Percentiles rank a stretch among this genome's conserved stretches.
Conservation (phyloP, 306 rosid genomes). For the Casuarina cunninghamiana region DNA sequence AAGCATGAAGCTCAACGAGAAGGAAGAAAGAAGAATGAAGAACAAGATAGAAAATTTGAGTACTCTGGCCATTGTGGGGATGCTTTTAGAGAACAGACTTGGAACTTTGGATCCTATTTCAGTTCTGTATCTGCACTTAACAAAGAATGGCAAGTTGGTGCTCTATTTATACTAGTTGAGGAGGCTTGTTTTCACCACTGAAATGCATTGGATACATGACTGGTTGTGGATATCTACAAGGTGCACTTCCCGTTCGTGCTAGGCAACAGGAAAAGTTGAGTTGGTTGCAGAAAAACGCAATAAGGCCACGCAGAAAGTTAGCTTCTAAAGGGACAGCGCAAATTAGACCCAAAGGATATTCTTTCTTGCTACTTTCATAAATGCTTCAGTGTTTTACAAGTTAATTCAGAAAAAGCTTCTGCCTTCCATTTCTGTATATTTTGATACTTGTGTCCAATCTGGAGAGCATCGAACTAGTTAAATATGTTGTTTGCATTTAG, state of each 20-base stretch:
- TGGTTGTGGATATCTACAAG: not conserved
- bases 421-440: too few relatives aligned
- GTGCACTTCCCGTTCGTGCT: not conserved
- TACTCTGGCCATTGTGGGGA: constrained; percentile 35
- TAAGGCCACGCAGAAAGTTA: not conserved
- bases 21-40: constrained; percentile 23
- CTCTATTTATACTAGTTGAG: constrained; percentile 34
- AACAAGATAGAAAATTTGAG: constrained; percentile 25
- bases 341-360: not conserved
- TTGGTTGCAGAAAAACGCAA: not conserved
- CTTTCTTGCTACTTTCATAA: not conserved
- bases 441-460: too few relatives aligned
- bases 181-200: not conserved
- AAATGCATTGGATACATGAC: constrained; percentile 11
- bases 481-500: too few relatives aligned
- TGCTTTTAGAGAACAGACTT: too few relatives aligned
- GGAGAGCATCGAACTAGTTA: too few relatives aligned
- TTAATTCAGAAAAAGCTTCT: too few relatives aligned
- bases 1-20: constrained; percentile 12
- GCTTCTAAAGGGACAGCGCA: constrained; percentile 12
- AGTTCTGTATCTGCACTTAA: not conserved
- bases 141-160: constrained; percentile 13
- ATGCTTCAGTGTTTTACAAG: not conserved
- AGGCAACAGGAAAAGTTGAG: not conserved
- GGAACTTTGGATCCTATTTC: too few relatives aligned